Evolutionary conservation across 345 rosid genomes (phyloP).

Genomic region (Gossypium anomalum): DNA sequence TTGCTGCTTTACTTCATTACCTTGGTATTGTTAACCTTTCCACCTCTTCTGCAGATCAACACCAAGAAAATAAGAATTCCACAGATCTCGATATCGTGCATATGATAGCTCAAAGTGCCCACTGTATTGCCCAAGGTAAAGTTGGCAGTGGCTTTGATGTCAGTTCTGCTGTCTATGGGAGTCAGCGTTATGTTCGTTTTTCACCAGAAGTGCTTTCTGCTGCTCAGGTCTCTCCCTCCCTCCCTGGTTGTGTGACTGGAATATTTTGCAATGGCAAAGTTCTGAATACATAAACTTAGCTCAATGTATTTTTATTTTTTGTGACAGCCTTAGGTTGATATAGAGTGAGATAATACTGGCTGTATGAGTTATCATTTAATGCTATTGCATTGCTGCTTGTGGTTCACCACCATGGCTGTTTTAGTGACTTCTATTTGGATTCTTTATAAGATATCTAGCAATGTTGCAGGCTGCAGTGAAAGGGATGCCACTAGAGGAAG

Average conservation of each 20-base stretch:
- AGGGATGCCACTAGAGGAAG: conserved; percentile 56
- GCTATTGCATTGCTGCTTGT: background rate
- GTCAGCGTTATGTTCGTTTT: conserved; percentile 91
- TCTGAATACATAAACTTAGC: conserved; percentile 1
- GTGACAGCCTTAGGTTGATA: background rate
- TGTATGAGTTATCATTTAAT: background rate
- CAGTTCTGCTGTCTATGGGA: conserved; percentile 95
- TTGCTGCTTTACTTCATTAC: conserved; percentile 86
- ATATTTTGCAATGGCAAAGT: background rate
- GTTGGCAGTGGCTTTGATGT: conserved; percentile 99
- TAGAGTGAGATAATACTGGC: background rate
- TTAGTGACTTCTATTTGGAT: background rate
- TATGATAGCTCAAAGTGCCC: conserved; percentile 87
- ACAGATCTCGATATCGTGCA: conserved; percentile 69
- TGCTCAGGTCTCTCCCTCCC: conserved; percentile 61
- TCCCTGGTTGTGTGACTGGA: background rate
- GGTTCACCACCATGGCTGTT: background rate
- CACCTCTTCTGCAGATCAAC: conserved; percentile 31
- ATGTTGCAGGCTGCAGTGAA: conserved; percentile 45
- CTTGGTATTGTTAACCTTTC: conserved; percentile 77
- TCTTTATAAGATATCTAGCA: background rate
- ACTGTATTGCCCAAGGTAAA: conserved; percentile 96
- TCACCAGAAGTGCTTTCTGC: conserved; percentile 82
- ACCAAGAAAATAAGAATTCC: conserved; percentile 29
- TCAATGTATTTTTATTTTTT: background rate